These are phyloP conservation scores for Clonostachys sp. DNA, from an alignment of 2,329 filamentous ascomycete genomes.

Conservation along the genomic window DNA sequence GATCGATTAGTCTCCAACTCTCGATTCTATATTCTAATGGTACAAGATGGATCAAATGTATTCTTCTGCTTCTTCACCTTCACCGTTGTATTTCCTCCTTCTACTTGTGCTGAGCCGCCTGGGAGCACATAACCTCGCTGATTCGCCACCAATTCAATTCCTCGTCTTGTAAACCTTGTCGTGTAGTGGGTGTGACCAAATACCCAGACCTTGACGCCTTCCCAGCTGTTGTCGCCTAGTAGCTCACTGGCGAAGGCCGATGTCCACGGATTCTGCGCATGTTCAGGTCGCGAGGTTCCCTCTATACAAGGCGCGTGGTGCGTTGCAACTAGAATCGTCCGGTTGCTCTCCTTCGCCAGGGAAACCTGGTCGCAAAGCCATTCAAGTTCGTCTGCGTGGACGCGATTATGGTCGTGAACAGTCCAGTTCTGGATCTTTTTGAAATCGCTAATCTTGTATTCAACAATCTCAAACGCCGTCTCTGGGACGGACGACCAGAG, in stretches of 20 bases:
- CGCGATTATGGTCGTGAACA: constrained; percentile 39
- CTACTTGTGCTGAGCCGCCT: not conserved
- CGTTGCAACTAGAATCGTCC: constrained; percentile 42
- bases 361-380: constrained; percentile 42
- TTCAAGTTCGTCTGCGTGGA: constrained; percentile 39
- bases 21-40: too few species aligned
- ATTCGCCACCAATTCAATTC: not conserved
- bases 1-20: too few species aligned
- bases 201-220: constrained; percentile 31
- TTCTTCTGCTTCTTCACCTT: too few species aligned
- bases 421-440: constrained; percentile 47
- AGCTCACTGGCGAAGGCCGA: constrained; percentile 49
- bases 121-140: not conserved
- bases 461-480: constrained; percentile 25
- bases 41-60: too few species aligned
- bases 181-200: constrained; percentile 43
- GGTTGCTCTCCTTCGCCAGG: constrained; percentile 1
- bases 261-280: constrained; percentile 38
- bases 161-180: too few species aligned
- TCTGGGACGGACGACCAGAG: constrained; percentile 47
- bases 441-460: constrained; percentile 46
- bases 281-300: constrained; percentile 41
- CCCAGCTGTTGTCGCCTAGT: constrained; percentile 6
- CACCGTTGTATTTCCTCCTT: too few species aligned
- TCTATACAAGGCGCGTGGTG: constrained; percentile 51